Conservation (phyloP, 2,329 filamentous ascomycete species). For the Salinomyces thailandicus region DNA sequence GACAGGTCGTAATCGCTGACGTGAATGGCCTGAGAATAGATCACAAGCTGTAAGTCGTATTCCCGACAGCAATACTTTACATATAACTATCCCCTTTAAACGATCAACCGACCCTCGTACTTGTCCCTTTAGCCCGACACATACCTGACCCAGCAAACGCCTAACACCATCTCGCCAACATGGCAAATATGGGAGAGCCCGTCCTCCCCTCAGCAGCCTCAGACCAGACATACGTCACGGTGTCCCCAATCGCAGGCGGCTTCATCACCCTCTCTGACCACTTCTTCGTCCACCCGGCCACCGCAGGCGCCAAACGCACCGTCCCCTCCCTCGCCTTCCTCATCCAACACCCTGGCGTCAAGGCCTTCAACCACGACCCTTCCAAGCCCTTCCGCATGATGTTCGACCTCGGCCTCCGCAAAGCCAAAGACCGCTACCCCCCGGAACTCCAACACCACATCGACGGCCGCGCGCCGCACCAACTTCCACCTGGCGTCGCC, state of each 20-base stretch:
- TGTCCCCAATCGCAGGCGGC: constrained; percentile 23
- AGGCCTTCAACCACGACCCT: constrained; percentile 6
- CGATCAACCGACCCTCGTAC: no score
- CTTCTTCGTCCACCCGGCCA: constrained; percentile 26
- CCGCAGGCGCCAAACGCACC: constrained; percentile 34
- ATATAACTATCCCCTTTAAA: no score
- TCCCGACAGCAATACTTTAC: no score
- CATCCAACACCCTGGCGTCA: constrained; percentile 35
- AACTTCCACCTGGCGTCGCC: constrained; percentile 35
- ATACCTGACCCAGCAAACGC: no score
- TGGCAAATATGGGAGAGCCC: constrained; percentile 1
- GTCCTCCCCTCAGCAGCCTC: constrained; percentile 13
- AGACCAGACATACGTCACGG: constrained; percentile 20
- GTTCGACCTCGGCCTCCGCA: constrained; percentile 46
- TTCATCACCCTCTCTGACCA: constrained; percentile 22
- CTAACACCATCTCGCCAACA: no score
- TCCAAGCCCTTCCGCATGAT: constrained; percentile 30
- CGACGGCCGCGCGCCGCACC: constrained; percentile 35
- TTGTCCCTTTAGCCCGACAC: no score
- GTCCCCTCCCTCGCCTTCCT: constrained; percentile 47
- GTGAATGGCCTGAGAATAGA: no score
- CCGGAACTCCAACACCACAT: constrained; percentile 37
- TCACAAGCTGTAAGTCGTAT: no score
- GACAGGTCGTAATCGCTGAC: no score
- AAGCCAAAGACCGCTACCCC: constrained; percentile 35